Evolutionary conservation across 2,329 filamentous ascomycete genomes (phyloP), one percentile per base, ranked within the genome.

Genomic region (Diaporthe sp.): DNA sequence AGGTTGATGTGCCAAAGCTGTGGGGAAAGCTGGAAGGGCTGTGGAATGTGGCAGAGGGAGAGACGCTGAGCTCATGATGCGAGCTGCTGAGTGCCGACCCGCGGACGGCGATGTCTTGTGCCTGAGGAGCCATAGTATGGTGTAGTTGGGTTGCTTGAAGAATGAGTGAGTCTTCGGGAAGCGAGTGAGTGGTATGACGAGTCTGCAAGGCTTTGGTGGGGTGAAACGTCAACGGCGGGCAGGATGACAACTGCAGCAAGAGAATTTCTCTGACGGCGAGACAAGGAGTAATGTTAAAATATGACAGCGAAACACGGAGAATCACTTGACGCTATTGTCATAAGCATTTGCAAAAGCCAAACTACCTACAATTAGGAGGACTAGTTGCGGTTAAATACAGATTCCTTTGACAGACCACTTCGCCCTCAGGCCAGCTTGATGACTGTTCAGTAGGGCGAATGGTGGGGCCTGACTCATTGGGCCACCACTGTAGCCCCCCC

Each of bases 21-120:
- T 78, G 71, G 13, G 75, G 58, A 30, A 76, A 89, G 85, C 92
- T 93, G 75, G 92, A 89, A 45, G 92, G 92, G 77, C 94, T 96
- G 81, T 94, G 89, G 84, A 97, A 96, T 69, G 91, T 91, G 60
- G 93, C 88, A 61, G 88, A 89, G 38, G 96, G 95, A 71, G 95
- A 95, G 77, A 95, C 86, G 81, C 90, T 91, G 81, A 92, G 86
- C 82, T 87, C 92, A 81, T 91, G 89, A 6, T 30, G 42, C 8
- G 54, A 42, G 25, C 90, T 90, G n/a, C 90, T 90, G 79, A 86
- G 88, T 78, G 83, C 77, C 78, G 84, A 82, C 58, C 66, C 45
- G 25, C 70, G 71, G 66, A 71, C 61, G 57, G 73, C 70, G 45
- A 76, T 76, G 15, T 75, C 71, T 61, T 72, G 72, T 33, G 72